Evolutionary conservation across 352 stramenopile genomes (phyloP).

Genomic region (Phytophthora macrochlamydospora): DNA sequence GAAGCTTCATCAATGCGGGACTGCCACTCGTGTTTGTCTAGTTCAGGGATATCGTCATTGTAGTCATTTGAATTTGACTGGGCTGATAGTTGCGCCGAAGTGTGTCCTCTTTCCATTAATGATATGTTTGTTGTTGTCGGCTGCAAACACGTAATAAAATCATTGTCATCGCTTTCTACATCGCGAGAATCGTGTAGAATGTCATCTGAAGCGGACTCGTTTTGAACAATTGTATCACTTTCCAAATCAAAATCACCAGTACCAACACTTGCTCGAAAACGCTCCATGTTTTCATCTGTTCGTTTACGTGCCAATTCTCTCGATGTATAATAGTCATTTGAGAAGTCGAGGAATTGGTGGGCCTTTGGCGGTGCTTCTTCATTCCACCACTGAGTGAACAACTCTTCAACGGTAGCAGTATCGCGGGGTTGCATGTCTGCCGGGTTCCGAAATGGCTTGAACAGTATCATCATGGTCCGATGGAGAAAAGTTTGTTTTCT

Average conservation of each 20-base stretch:
- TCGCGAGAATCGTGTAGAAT: neutral
- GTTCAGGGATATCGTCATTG: neutral
- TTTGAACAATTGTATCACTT: neutral
- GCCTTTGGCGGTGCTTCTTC: neutral
- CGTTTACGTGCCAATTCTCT: conserved; percentile 7
- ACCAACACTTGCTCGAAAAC: neutral
- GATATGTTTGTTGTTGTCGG: conserved; percentile 4
- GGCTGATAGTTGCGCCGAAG: neutral
- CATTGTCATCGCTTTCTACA: neutral
- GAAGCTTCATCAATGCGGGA: conserved; percentile 1
- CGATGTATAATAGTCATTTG: conserved; percentile 5
- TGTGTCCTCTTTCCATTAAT: neutral
- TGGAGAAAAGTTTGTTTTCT: neutral
- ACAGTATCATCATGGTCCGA: neutral
- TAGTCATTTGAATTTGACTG: neutral
- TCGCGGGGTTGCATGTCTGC: neutral
- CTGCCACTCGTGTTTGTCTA: conserved; percentile 1
- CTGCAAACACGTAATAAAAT: neutral
- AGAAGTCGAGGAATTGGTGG: neutral
- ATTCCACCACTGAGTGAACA: conserved; percentile 2
- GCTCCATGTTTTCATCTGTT: conserved; percentile 4
- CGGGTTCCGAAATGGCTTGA: conserved; percentile 5
- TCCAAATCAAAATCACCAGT: neutral
- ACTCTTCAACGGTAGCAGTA: neutral
- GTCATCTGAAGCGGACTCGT: neutral